Base-by-base conservation (phyloP, 148 eudicot genomes). In the Dysphania ambrosioides region DNA sequence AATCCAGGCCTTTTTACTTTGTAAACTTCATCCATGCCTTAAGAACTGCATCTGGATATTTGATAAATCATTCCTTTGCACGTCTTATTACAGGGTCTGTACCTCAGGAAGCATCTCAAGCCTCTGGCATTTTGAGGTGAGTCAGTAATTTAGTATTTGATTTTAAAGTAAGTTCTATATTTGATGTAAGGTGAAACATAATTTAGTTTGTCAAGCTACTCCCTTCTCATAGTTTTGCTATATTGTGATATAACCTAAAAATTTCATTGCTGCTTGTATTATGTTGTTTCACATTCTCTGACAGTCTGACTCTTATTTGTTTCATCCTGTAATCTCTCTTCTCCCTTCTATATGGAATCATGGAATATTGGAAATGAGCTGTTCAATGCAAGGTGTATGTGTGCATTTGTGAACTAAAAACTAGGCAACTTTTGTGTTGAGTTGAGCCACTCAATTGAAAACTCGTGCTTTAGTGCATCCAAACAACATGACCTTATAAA, bases 41-140 rank as follows among this genome's bases (percentile, higher is more conserved):
- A 13, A n/a, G 58, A 24, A 57, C 58, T 53, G 36, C 13, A 16
- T 49, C 16, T 55, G 19, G 2, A 49, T 51, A 31, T 35, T 18
- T 51, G 13, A 27, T 31, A 70, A 51, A 75, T 30, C 34, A 47
- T 64, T 55, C 3, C 41, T 74, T 55, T 10, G 51, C 64, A 8
- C 34, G 42, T 75, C 31, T 75, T 78, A 10, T 79, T 69, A 63
- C 71, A 91, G 97, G 80, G 72, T 71, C 57, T 66, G 76, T 69
- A 78, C 73, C 42, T 72, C 87, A 82, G 68, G 90, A 77, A 57
- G 74, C 82, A 38, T 78, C 89, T 74, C 84, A 75, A 51, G 77
- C 75, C 36, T 72, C 73, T 51, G 78, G 59, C 8, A 71, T 41
- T 77, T 56, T 27, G 51, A 84, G 93, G 93, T 88, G 66, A 73